A percentile compares a stretch with the other conserved stretches of the same genome.
Conservation (phyloP, 192 early-diverging fungal genomes). For the Backusella liffmaniae region DNA sequence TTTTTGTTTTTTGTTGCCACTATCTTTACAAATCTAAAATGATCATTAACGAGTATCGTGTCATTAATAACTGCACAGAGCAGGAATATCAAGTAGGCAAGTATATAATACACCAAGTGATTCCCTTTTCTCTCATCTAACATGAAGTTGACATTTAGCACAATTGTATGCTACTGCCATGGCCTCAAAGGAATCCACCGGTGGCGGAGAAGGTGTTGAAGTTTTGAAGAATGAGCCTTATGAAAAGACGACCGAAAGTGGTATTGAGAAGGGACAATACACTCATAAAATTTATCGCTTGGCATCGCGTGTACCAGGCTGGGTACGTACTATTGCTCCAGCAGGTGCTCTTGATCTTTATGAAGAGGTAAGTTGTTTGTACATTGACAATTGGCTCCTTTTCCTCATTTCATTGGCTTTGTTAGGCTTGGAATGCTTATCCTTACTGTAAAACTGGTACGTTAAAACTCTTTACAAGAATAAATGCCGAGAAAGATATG, state of each 20-base stretch:
- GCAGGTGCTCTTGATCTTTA: conserved; percentile 65
- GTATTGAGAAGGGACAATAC: conserved; percentile 71
- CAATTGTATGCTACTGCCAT: conserved; percentile 76
- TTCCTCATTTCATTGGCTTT: background rate
- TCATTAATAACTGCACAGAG: conserved; percentile 74
- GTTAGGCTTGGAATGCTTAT: conserved; percentile 77
- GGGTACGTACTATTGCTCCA: conserved; percentile 63
- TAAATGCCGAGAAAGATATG: background rate
- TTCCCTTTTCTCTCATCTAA: background rate
- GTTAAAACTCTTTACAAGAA: background rate
- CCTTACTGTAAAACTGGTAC: conserved; percentile 58
- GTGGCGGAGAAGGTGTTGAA: conserved; percentile 81
- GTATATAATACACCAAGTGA: background rate
- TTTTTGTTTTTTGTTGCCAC: background rate
- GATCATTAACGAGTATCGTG: conserved; percentile 73
- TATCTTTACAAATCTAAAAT: conserved; percentile 28
- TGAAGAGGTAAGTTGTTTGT: conserved; percentile 47
- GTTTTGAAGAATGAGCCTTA: conserved; percentile 77
- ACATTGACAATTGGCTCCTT: too few species aligned
- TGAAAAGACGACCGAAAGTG: conserved; percentile 51
- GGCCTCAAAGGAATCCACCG: conserved; percentile 75
- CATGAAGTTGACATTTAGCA: conserved; percentile 35
- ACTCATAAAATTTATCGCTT: conserved; percentile 77
- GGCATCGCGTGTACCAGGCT: conserved; percentile 48
- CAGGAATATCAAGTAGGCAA: conserved; percentile 64